phyloP scores from a whole-genome alignment of 768 basidiomycete species.

The Hypholoma fasciculare region DNA sequence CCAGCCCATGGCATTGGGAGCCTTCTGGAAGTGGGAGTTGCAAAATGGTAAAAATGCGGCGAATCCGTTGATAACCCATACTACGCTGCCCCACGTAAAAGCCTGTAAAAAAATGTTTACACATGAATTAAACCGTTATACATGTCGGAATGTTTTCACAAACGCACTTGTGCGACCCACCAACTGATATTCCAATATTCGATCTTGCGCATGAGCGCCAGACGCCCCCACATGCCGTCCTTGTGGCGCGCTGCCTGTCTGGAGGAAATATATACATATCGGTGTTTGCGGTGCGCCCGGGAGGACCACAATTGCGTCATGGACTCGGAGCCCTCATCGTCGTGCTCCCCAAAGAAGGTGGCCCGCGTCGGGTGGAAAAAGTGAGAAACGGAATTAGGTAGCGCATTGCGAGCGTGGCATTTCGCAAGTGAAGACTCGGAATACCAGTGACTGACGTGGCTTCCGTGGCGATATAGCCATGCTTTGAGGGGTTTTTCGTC shows the following conservation, averaged over 20 bases:
- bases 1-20: constrained; percentile 38
- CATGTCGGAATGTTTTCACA: background rate
- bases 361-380: constrained; percentile 38
- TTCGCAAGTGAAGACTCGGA: constrained; percentile 13
- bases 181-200: constrained; percentile 47
- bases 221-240: constrained; percentile 12
- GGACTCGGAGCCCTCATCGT: background rate
- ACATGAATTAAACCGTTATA: background rate
- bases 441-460: background rate
- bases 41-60: constrained; percentile 48
- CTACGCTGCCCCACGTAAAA: constrained; percentile 43
- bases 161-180: constrained; percentile 40
- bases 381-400: constrained; percentile 21
- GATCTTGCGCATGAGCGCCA: constrained; percentile 30
- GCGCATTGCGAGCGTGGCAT: constrained; percentile 24
- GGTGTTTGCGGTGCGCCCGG: constrained; percentile 36
- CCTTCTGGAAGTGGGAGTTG: constrained; percentile 26
- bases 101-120: constrained; percentile 17
- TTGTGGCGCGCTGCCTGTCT: constrained; percentile 18
- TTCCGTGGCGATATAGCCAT: background rate
- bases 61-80: constrained; percentile 62
- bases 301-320: constrained; percentile 37
- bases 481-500: background rate
- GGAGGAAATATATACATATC: constrained; percentile 28
- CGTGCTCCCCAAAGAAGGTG: constrained; percentile 15